Percentiles rank a stretch among this genome's conserved stretches.
Conservation (phyloP, 768 basidiomycete genomes). For the Kwoniella pini region DNA sequence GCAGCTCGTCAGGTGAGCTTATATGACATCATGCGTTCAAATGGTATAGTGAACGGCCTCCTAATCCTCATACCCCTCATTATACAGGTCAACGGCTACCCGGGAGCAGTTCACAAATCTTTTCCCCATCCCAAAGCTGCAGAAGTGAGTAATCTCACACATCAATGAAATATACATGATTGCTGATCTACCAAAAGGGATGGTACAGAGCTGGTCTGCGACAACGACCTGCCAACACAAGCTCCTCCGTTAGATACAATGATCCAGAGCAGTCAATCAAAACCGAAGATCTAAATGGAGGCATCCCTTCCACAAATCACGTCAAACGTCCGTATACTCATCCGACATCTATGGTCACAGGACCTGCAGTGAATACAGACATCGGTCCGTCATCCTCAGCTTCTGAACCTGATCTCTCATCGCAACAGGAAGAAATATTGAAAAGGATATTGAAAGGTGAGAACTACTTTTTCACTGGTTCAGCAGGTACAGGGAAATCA, state of each 20-base stretch:
- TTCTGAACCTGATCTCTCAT: slow-evolving; percentile 27
- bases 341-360: too few species aligned
- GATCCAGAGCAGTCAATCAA: background rate
- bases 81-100: slow-evolving; percentile 25
- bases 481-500: slow-evolving; percentile 96
- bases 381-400: background rate
- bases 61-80: too few species aligned
- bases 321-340: too few species aligned
- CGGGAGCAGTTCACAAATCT: slow-evolving; percentile 31
- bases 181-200: slow-evolving; percentile 1
- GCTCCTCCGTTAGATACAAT: background rate
- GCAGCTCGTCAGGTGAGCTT: slow-evolving; percentile 35
- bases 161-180: too few species aligned
- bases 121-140: slow-evolving; percentile 32
- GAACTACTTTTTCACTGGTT: slow-evolving; percentile 93
- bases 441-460: slow-evolving; percentile 56
- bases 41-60: background rate
- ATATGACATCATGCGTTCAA: too few species aligned
- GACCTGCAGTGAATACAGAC: too few species aligned
- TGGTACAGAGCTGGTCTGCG: background rate
- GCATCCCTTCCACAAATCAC: too few species aligned
- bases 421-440: slow-evolving; percentile 37
- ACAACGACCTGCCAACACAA: background rate
- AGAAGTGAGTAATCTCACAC: slow-evolving; percentile 22
- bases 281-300: background rate